Evolutionary conservation across 306 rosid genomes (phyloP), one percentile per base, ranked within the genome.

Genomic region (Lathyrus aphaca): DNA sequence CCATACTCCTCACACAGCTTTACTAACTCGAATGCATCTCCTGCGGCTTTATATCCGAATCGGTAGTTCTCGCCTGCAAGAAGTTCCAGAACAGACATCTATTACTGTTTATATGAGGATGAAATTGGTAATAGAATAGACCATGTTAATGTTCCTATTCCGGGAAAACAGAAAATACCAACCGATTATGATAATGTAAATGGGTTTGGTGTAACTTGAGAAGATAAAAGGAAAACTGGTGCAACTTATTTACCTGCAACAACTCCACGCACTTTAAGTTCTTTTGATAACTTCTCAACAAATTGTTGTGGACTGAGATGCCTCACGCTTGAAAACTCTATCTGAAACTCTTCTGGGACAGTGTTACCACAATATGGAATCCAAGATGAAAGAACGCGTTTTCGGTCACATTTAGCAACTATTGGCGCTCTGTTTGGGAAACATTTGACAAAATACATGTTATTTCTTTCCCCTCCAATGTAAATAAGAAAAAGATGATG

Each of bases 11-110:
- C 87, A 64, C 99, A 91, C 57, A 94, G 70, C 85, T 77, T 91
- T 75, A 86, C 86, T 62, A 94, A 72, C 68, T 94, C 95, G 6
- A 70, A 51, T 30, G 97, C 88, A 77, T 94, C 91, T 51, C 97
- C 96, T 16, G 92, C 87, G 56, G 99, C 99, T 86, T 85, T 94
- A 59, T 94, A 94, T 73, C 99, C 99, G 70, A 94, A 94, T 68
- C 96, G 83, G 76, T 94, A 94, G 79, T 91, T 94, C 77, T 94
- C 92, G 69, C 97, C 96, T 90, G 83, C 79, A 82, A 81, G 23
- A 79, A 81, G 68, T 64, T 75, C 74, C 66, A 48, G 75, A 63
- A 45, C 12, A 59, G 19, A 66, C 9, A 35, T 70, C 63, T 73
- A 62, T 62, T 76, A 73, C 45, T 71, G 79, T 39, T 60, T 23